Conservation (phyloP, 345 rosid species). For the Stellera chamaejasme region DNA sequence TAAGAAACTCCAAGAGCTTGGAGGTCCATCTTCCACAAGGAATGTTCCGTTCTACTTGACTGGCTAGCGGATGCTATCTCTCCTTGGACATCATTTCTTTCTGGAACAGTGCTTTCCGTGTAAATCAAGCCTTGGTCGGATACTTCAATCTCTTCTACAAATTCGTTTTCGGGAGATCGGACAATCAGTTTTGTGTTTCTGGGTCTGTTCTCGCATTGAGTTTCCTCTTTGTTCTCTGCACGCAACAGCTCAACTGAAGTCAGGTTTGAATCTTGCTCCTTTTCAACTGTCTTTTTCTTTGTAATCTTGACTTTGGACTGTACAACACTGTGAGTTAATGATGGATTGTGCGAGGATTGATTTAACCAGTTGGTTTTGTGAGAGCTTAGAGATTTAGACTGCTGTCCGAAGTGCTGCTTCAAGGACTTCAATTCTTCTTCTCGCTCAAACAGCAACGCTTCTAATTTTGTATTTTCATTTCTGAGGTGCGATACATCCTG, state of each 20-base stretch:
- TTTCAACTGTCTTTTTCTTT: constrained; percentile 27
- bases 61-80: constrained; percentile 21
- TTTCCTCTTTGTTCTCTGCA: constrained; percentile 27
- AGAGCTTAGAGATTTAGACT: constrained; percentile 21
- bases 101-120: constrained; percentile 25
- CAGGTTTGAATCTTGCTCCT: constrained; percentile 27
- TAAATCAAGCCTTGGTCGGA: constrained; percentile 11
- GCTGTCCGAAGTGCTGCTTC: constrained; percentile 32
- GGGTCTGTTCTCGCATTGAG: constrained; percentile 7
- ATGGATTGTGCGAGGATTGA: constrained; percentile 24
- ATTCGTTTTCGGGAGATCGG: constrained; percentile 51
- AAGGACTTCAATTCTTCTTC: constrained; percentile 42
- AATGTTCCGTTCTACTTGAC: constrained; percentile 25
- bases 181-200: constrained; percentile 15
- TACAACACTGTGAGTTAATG: constrained; percentile 17
- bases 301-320: constrained; percentile 31
- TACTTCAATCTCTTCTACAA: constrained; percentile 36
- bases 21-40: constrained; percentile 76
- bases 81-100: constrained; percentile 17
- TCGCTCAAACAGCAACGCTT: constrained; percentile 34
- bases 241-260: constrained; percentile 14
- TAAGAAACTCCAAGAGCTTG: constrained; percentile 90
- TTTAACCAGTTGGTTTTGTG: constrained; percentile 23
- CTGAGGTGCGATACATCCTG: constrained; percentile 50
- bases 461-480: constrained; percentile 46